phyloP scores from a whole-genome alignment of 176 grass and related monocot species.

The Zoysia japonica region DNA sequence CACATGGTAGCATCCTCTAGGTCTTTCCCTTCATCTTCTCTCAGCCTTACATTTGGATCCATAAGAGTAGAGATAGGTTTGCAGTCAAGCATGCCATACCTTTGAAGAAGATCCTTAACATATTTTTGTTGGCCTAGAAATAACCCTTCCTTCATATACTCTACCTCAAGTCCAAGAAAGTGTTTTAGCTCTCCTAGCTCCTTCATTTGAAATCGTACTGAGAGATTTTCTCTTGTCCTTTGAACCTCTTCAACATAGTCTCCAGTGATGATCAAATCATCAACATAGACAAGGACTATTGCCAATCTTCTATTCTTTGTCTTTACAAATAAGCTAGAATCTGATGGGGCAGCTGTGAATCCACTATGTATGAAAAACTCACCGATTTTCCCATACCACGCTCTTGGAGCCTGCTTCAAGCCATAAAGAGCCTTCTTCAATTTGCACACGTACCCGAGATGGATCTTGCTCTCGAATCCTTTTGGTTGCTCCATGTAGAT shows the following conservation, averaged over 20 bases:
- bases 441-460: not conserved
- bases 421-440: conserved; percentile 1
- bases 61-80: conserved; percentile 1
- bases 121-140: not conserved
- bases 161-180: conserved; percentile 33
- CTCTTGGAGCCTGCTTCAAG: not conserved
- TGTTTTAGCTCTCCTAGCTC: not conserved
- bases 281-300: not conserved
- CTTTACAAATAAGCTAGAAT: not conserved
- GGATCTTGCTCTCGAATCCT: not conserved
- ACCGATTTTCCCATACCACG: not conserved
- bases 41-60: too few relatives aligned
- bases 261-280: not conserved
- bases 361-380: not conserved
- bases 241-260: not conserved
- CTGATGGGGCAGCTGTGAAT: not conserved
- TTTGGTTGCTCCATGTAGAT: not conserved
- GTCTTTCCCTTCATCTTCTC: too few relatives aligned
- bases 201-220: too few relatives aligned
- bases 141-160: not conserved
- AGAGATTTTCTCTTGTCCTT: not conserved
- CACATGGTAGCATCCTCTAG: too few relatives aligned
- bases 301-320: not conserved
- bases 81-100: conserved; percentile 28
- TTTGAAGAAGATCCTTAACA: conserved; percentile 11